phyloP scores from a whole-genome alignment of 208 protist genomes.

The Crithidia thermophila region DNA sequence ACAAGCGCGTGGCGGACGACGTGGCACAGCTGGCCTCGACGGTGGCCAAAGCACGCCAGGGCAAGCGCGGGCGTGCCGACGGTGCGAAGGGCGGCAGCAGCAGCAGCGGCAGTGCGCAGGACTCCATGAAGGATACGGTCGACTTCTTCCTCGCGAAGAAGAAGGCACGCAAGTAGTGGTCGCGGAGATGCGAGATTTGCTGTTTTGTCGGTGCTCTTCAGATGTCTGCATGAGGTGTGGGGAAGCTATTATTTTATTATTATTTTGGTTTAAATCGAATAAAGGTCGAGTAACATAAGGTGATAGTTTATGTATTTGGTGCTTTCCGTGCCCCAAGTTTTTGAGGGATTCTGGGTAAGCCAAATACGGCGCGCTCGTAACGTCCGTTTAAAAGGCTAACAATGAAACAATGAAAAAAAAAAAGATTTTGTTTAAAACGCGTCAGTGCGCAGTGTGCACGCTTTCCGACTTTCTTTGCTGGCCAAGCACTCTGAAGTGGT shows the following conservation, averaged over 20 bases:
- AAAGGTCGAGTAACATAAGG: constrained; percentile 4
- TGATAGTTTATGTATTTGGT: not conserved
- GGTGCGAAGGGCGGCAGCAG: not conserved
- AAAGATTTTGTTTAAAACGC: too few relatives aligned
- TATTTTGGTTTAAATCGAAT: constrained; percentile 10
- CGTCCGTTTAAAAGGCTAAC: too few relatives aligned
- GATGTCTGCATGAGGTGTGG: too few relatives aligned
- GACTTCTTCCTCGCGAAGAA: constrained; percentile 77
- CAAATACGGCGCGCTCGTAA: too few relatives aligned
- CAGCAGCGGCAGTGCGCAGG: not conserved
- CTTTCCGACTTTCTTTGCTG: too few relatives aligned
- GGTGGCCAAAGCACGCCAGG: constrained; percentile 69
- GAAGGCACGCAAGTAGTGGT: constrained; percentile 15
- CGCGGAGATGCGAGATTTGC: not conserved
- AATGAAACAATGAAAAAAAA: too few relatives aligned
- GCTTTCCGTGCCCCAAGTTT: too few relatives aligned
- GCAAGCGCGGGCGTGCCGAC: constrained; percentile 28
- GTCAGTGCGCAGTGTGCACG: too few relatives aligned
- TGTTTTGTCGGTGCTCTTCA: not conserved
- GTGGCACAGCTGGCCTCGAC: constrained; percentile 70
- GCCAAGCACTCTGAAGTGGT: too few relatives aligned
- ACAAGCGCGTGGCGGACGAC: constrained; percentile 66
- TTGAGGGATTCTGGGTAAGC: too few relatives aligned
- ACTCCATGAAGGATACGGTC: constrained; percentile 43
- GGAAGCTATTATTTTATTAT: constrained; percentile 4